A percentile compares a stretch with the other conserved stretches of the same genome.
Evolutionary conservation across 2,329 filamentous ascomycete species (phyloP).

Genomic region (Ophiosphaerella narmari): DNA sequence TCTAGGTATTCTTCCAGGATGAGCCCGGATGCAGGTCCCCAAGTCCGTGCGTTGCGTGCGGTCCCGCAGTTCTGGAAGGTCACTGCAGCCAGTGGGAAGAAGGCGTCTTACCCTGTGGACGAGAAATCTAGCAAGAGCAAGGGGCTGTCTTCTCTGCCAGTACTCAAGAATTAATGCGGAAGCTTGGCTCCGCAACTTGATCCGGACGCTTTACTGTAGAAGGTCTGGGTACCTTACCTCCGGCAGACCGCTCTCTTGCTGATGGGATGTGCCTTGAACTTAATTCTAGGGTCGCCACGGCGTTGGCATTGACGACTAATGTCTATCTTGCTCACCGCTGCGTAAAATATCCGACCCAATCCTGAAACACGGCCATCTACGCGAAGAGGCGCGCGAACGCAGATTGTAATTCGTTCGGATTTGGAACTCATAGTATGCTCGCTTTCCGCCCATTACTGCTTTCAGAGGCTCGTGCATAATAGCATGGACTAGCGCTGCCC

Average conservation of each 20-base stretch:
- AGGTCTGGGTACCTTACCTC: slow-evolving; percentile 26
- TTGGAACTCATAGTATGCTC: background rate
- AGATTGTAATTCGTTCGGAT: slow-evolving; percentile 1
- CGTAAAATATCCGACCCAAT: background rate
- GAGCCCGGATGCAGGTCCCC: slow-evolving; percentile 25
- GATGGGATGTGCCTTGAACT: slow-evolving; percentile 4
- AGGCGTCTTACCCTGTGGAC: slow-evolving; percentile 12
- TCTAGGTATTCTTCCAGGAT: background rate
- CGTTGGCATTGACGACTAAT: slow-evolving; percentile 11
- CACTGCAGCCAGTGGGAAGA: slow-evolving; percentile 14
- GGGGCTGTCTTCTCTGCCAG: background rate
- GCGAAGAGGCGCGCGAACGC: slow-evolving; percentile 1
- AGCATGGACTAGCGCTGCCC: slow-evolving; percentile 25
- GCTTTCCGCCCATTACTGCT: slow-evolving; percentile 15
- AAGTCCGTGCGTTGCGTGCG: slow-evolving; percentile 9
- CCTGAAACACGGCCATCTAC: slow-evolving; percentile 2
- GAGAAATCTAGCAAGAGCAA: background rate
- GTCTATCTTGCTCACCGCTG: slow-evolving; percentile 21
- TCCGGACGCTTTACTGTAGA: slow-evolving; percentile 17
- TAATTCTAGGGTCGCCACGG: slow-evolving; percentile 13
- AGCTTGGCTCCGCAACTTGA: slow-evolving; percentile 26
- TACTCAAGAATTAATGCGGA: slow-evolving; percentile 14
- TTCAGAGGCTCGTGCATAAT: slow-evolving; percentile 15
- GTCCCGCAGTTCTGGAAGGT: slow-evolving; percentile 10
- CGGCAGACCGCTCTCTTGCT: slow-evolving; percentile 23